These are phyloP conservation scores for Globisporangium mamillatum DNA, from an alignment of 352 stramenopile genomes.

Conservation along the genomic window DNA sequence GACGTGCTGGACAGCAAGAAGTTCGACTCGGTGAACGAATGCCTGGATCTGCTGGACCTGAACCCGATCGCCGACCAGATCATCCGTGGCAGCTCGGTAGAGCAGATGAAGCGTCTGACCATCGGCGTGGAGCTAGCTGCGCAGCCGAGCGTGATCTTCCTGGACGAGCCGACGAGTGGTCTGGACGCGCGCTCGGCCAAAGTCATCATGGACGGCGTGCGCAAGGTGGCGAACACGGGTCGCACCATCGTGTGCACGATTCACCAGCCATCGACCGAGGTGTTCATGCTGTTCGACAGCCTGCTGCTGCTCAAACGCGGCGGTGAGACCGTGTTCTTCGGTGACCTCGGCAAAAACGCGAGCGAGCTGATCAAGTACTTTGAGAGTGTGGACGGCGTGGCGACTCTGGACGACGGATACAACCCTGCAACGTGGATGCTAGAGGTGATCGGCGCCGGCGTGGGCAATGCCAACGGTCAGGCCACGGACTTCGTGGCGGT, in stretches of 20 bases:
- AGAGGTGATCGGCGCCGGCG: slow-evolving; percentile 18
- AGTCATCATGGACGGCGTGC: slow-evolving; percentile 81
- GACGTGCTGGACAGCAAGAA: too few species aligned
- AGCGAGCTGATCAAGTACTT: too few species aligned
- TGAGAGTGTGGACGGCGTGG: not conserved
- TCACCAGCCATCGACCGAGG: slow-evolving; percentile 84
- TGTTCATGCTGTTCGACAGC: slow-evolving; percentile 82
- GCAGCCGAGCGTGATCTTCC: slow-evolving; percentile 83
- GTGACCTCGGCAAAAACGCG: not conserved
- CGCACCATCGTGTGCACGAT: slow-evolving; percentile 88
- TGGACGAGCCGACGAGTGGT: slow-evolving; percentile 78
- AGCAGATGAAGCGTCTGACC: slow-evolving; percentile 67
- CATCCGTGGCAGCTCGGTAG: slow-evolving; percentile 51
- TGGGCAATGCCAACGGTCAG: too few species aligned
- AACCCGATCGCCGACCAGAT: slow-evolving; percentile 60
- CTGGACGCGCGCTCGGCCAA: slow-evolving; percentile 83
- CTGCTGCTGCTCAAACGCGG: slow-evolving; percentile 63
- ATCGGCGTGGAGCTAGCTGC: slow-evolving; percentile 92
- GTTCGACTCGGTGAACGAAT: too few species aligned
- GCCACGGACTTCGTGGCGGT: too few species aligned
- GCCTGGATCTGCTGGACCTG: too few species aligned
- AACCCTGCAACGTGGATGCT: slow-evolving; percentile 25
- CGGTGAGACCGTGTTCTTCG: slow-evolving; percentile 34
- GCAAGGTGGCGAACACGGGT: slow-evolving; percentile 74
- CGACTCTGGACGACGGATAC: slow-evolving; percentile 28